phyloP scores from a whole-genome alignment of 768 basidiomycete genomes.

The Amanita fuliginea region DNA sequence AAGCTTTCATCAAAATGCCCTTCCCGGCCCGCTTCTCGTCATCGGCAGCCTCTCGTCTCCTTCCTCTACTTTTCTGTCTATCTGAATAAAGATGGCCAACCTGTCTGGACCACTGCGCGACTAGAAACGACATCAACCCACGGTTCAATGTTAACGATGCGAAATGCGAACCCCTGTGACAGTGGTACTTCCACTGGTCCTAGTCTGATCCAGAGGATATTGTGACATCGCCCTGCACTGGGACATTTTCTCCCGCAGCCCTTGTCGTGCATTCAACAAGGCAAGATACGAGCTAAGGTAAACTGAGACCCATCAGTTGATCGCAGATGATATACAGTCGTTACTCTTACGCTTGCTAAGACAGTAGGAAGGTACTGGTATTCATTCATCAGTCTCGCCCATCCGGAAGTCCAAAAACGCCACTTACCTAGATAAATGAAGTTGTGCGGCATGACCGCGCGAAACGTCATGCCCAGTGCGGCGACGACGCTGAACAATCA shows the following conservation, averaged over 20 bases:
- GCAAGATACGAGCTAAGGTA: conserved; percentile 53
- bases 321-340: neutral
- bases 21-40: neutral
- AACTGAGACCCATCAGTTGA: conserved; percentile 20
- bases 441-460: conserved; percentile 41
- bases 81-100: conserved; percentile 12
- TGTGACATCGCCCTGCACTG: conserved; percentile 25
- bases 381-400: neutral
- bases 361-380: conserved; percentile 34
- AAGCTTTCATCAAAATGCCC: no score
- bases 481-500: conserved; percentile 29
- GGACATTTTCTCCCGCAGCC: conserved; percentile 23
- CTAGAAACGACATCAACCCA: no score
- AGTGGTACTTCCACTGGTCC: neutral
- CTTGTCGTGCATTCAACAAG: conserved; percentile 35
- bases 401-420: neutral
- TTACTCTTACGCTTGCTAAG: conserved; percentile 39
- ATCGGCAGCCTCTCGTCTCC: neutral
- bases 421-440: conserved; percentile 38
- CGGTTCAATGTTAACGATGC: neutral
- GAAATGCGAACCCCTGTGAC: conserved; percentile 12
- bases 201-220: conserved; percentile 10
- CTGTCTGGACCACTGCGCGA: no score
- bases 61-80: conserved; percentile 9
- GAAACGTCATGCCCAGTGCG: conserved; percentile 33